Evolutionary conservation across 352 stramenopile species (phyloP).

Genomic region (Phytophthora quininea): DNA sequence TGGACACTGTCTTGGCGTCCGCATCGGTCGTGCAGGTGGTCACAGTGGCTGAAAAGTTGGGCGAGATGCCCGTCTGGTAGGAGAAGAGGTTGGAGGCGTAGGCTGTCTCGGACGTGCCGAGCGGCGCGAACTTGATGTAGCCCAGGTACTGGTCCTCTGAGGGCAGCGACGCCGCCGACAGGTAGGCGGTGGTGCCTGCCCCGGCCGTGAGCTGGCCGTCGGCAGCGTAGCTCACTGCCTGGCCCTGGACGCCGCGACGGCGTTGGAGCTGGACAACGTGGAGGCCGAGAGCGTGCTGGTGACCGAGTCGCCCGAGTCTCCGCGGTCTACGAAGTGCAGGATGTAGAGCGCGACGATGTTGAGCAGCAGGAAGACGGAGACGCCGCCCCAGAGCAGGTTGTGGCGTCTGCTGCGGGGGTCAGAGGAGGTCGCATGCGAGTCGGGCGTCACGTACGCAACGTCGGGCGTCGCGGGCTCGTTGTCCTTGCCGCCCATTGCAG

Average conservation of each 20-base stretch:
- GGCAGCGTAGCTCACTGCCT: conserved; percentile 66
- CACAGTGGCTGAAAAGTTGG: conserved; percentile 50
- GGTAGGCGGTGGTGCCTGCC: conserved; percentile 75
- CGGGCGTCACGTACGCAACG: conserved; percentile 37
- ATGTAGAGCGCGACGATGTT: conserved; percentile 88
- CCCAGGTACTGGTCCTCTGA: conserved; percentile 51
- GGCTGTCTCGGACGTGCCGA: conserved; percentile 46
- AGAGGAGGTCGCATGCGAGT: not conserved
- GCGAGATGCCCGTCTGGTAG: conserved; percentile 56
- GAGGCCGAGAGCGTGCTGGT: conserved; percentile 46
- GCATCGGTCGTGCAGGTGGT: conserved; percentile 55
- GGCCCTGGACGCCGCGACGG: conserved; percentile 37
- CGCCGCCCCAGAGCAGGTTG: conserved; percentile 38
- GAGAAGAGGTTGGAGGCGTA: conserved; percentile 65
- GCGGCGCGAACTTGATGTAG: conserved; percentile 65
- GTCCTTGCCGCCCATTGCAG: conserved; percentile 40
- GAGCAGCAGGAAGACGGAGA: conserved; percentile 67
- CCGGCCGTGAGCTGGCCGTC: conserved; percentile 58
- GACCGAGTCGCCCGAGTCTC: conserved; percentile 35
- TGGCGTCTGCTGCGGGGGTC: conserved; percentile 25
- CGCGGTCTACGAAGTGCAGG: conserved; percentile 78
- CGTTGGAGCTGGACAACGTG: conserved; percentile 29
- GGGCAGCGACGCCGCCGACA: conserved; percentile 54
- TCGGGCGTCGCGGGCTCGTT: conserved; percentile 36
- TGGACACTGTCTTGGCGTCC: conserved; percentile 52